Evolutionary conservation across 2,329 filamentous ascomycete genomes (phyloP), one percentile per base, ranked within the genome.

Genomic region (Colletotrichum australisinense): DNA sequence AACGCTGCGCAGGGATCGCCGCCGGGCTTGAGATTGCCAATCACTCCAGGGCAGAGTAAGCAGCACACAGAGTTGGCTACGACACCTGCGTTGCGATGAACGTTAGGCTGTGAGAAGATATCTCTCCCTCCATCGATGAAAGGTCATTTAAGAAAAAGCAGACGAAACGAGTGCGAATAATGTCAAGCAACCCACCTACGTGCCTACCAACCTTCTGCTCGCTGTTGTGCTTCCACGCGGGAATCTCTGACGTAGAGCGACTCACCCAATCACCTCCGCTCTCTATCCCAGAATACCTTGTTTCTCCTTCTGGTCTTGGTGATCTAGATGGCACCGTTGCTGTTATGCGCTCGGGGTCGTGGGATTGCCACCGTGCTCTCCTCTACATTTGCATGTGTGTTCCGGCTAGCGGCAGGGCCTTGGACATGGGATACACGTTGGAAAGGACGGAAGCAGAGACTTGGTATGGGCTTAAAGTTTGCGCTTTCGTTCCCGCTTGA

Each of bases 401-500:
- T 24, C 28, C 46, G 49, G 57, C 22, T 57, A n/a, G 26, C 22
- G n/a, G 42, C 42, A 49, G 49, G 42, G 63, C 56, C 68, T 56
- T 67, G 32, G 42, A 49, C 63, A 26, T 28, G 63, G 62, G 56
- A 67, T 56, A 22, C 16, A 55, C 53, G 6, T 55, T 56, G 28
- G 46, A 22, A 60, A 38, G 60, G 67, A 70, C 60, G 66, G 70
- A 72, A 72, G 59, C 67, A 65, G 67, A 55, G 5, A 62, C 7
- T 32, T 49, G 59, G 35, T 49, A 16, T 24, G 49, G 26, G 16
- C 24, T 70, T 70, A 60, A 35, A 69, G 60, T 73, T 73, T 65
- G 38, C 60, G 56, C 70, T n/a, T 52, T 70, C 56, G 67, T 73
- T 49, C 67, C 70, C 70, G 70, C 66, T 73, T 70, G 67, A 73